Evolutionary conservation across 352 stramenopile genomes (phyloP).

Genomic region (Globisporangium nunn): DNA sequence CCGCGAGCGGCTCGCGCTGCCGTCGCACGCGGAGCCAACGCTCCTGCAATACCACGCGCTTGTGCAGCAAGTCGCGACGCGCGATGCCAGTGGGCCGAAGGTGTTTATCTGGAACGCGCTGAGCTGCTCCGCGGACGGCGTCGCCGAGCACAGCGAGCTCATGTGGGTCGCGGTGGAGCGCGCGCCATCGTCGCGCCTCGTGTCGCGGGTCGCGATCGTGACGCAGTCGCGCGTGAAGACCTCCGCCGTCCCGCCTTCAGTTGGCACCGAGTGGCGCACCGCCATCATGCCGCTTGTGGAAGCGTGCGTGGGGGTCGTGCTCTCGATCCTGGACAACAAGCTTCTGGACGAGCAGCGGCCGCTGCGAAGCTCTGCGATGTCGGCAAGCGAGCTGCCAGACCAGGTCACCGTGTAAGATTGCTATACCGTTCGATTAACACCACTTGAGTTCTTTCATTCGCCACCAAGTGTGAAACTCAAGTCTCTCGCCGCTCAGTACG

Average conservation of each 20-base stretch:
- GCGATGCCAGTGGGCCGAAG: neutral
- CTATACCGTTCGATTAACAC: too few relatives aligned
- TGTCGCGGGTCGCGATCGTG: neutral
- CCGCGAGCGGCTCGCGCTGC: neutral
- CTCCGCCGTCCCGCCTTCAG: neutral
- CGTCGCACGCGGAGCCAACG: neutral
- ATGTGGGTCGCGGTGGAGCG: conserved; percentile 1
- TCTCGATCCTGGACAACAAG: neutral
- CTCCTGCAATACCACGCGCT: neutral
- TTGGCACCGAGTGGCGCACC: neutral
- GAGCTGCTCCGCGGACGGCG: neutral
- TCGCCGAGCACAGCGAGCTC: neutral
- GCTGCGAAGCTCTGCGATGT: too few relatives aligned
- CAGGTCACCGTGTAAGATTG: too few relatives aligned
- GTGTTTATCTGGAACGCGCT: neutral
- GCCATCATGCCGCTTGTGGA: neutral
- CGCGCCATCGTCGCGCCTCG: neutral
- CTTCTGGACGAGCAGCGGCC: neutral
- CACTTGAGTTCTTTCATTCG: too few relatives aligned
- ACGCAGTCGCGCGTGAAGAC: conserved; percentile 1
- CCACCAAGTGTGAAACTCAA: too few relatives aligned
- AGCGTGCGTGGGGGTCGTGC: neutral
- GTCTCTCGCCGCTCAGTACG: too few relatives aligned
- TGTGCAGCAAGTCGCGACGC: neutral
- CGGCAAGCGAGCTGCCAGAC: too few relatives aligned